These are phyloP conservation scores for Trichoderma sp. DNA, from an alignment of 2,329 filamentous ascomycete genomes.

Conservation along the genomic window DNA sequence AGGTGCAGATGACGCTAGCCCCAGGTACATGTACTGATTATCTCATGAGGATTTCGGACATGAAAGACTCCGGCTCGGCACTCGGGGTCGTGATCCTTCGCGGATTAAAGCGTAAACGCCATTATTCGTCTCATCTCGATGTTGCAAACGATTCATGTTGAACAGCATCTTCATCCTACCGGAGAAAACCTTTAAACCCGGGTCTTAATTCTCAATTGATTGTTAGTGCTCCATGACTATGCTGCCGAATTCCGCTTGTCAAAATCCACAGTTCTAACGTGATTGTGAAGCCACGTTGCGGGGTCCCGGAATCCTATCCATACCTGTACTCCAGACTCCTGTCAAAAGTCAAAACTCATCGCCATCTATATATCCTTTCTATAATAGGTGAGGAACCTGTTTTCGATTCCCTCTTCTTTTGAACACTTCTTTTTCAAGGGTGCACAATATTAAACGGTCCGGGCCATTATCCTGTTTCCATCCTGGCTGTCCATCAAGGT, in stretches of 20 bases:
- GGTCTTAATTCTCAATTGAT: not conserved
- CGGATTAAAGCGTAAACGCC: not conserved
- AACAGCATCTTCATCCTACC: not conserved
- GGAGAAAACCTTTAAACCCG: not conserved
- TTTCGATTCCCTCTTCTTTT: not conserved
- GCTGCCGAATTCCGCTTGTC: not conserved
- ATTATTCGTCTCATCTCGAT: not conserved
- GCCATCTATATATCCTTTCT: not conserved
- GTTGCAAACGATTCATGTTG: not conserved
- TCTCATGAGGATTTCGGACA: not conserved
- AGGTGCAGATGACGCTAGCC: not conserved
- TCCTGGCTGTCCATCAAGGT: conserved; percentile 13
- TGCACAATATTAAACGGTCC: not conserved
- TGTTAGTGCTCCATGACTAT: not conserved
- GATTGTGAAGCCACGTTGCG: not conserved
- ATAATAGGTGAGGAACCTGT: not conserved
- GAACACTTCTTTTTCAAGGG: not conserved
- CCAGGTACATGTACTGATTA: not conserved
- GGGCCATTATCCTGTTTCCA: not conserved
- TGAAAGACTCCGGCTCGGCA: not conserved
- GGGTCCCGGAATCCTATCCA: not conserved
- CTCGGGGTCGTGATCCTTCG: not conserved
- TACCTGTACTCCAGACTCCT: not conserved
- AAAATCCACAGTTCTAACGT: not conserved
- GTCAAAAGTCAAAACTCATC: not conserved